A percentile compares a stretch with the other conserved stretches of the same genome.
phyloP scores from a whole-genome alignment of 2,329 filamentous ascomycete genomes.

The Parafenestella ontariensis region DNA sequence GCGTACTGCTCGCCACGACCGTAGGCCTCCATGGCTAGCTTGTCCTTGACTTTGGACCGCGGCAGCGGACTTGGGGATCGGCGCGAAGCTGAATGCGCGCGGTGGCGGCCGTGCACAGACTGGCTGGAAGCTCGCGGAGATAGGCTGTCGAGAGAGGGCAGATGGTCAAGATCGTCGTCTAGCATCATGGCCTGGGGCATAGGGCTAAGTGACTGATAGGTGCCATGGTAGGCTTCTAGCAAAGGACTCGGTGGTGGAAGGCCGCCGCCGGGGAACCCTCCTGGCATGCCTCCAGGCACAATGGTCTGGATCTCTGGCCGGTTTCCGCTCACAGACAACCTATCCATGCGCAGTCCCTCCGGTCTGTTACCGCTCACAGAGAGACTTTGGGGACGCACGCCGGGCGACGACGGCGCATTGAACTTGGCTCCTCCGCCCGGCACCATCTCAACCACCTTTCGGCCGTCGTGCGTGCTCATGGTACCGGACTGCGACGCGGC shows the following conservation, averaged over 20 bases:
- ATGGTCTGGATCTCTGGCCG: slow-evolving; percentile 50
- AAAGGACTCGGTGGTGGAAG: slow-evolving; percentile 80
- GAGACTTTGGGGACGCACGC: slow-evolving; percentile 42
- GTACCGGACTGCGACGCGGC: slow-evolving; percentile 29
- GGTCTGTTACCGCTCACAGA: slow-evolving; percentile 36
- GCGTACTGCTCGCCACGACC: slow-evolving; percentile 9
- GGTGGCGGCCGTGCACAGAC: slow-evolving; percentile 34
- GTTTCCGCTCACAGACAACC: slow-evolving; percentile 57
- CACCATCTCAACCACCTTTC: slow-evolving; percentile 52
- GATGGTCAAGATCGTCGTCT: slow-evolving; percentile 58
- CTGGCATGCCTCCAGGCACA: slow-evolving; percentile 39
- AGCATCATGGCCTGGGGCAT: slow-evolving; percentile 84
- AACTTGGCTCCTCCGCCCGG: slow-evolving; percentile 43
- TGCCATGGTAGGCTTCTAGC: slow-evolving; percentile 90
- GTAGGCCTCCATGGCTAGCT: slow-evolving; percentile 41
- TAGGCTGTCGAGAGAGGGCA: slow-evolving; percentile 42
- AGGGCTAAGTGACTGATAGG: slow-evolving; percentile 91
- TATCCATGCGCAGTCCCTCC: slow-evolving; percentile 54
- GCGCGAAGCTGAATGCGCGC: slow-evolving; percentile 40
- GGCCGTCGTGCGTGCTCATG: slow-evolving; percentile 34
- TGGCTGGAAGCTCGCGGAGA: slow-evolving; percentile 41
- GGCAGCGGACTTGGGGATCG: slow-evolving; percentile 40
- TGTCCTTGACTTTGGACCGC: slow-evolving; percentile 37
- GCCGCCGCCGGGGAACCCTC: slow-evolving; percentile 23
- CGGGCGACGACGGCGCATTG: slow-evolving; percentile 42